These are phyloP conservation scores for Zostera marina DNA, from an alignment of 116 monocot genomes.

Conservation along the genomic window DNA sequence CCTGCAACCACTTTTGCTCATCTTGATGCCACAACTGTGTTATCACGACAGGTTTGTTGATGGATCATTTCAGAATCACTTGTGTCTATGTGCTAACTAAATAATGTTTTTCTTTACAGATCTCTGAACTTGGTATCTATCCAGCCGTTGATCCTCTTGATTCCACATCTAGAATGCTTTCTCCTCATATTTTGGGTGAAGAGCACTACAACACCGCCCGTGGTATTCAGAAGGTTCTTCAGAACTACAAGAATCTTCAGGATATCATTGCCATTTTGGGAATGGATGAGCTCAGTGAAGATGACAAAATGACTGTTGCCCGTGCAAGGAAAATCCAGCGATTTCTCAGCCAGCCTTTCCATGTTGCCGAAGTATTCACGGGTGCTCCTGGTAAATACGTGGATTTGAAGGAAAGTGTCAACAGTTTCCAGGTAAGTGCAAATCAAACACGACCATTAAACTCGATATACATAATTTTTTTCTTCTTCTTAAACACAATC, in stretches of 20 bases:
- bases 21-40: constrained; percentile 93
- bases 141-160: constrained; percentile 87
- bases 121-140: constrained; percentile 76
- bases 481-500: background rate
- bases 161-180: constrained; percentile 84
- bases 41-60: constrained; percentile 55
- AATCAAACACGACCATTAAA: too few species aligned
- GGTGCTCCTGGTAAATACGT: constrained; percentile 82
- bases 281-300: constrained; percentile 89
- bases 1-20: constrained; percentile 94
- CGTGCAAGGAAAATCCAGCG: constrained; percentile 76
- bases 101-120: constrained; percentile 14
- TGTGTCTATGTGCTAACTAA: background rate
- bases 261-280: constrained; percentile 85
- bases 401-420: constrained; percentile 64
- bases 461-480: background rate
- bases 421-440: constrained; percentile 54
- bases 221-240: constrained; percentile 80
- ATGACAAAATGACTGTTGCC: constrained; percentile 72
- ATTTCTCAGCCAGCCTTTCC: constrained; percentile 76
- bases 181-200: constrained; percentile 63
- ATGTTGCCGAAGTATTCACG: constrained; percentile 86
- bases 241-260: constrained; percentile 85
- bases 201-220: constrained; percentile 79
- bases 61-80: background rate